Evolutionary conservation across 1,284 basidiomycete species (phyloP).

Genomic region (Leccinum subrobustum): DNA sequence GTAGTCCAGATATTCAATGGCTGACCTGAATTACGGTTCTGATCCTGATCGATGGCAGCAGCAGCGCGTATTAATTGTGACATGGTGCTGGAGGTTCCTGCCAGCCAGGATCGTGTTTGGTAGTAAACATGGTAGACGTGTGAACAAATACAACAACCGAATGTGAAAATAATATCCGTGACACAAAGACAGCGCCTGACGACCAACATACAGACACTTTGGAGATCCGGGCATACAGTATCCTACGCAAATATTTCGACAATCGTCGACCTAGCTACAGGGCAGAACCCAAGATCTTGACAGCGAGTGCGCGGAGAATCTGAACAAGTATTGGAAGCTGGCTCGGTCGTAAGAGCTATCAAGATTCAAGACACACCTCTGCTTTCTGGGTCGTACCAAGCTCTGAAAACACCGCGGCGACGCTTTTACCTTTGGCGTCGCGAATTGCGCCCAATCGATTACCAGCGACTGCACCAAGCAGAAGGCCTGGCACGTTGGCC

Average conservation of each 20-base stretch:
- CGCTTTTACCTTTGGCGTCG: conserved; percentile 91
- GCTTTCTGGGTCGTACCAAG: conserved; percentile 83
- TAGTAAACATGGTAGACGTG: neutral
- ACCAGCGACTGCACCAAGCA: conserved; percentile 80
- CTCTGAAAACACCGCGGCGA: conserved; percentile 86
- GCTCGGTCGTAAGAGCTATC: neutral
- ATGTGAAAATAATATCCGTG: neutral
- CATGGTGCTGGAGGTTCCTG: conserved; percentile 9
- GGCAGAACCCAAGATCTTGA: conserved; percentile 85
- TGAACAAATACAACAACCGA: neutral
- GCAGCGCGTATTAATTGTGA: conserved; percentile 2
- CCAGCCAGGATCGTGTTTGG: neutral
- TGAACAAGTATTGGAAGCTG: conserved; percentile 36
- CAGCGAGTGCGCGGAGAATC: conserved; percentile 84
- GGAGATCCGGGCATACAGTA: neutral
- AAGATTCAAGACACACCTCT: conserved; percentile 59
- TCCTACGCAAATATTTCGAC: conserved; percentile 3
- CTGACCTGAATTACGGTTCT: conserved; percentile 21
- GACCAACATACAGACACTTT: neutral
- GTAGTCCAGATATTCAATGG: conserved; percentile 3
- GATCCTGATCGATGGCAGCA: neutral
- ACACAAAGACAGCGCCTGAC: neutral
- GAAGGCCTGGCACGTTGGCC: conserved; percentile 81
- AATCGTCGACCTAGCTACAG: conserved; percentile 23
- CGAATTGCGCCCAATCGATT: conserved; percentile 85